Evolutionary conservation across 176 grass and related monocot genomes (phyloP).

Genomic region (Oryza australiensis): DNA sequence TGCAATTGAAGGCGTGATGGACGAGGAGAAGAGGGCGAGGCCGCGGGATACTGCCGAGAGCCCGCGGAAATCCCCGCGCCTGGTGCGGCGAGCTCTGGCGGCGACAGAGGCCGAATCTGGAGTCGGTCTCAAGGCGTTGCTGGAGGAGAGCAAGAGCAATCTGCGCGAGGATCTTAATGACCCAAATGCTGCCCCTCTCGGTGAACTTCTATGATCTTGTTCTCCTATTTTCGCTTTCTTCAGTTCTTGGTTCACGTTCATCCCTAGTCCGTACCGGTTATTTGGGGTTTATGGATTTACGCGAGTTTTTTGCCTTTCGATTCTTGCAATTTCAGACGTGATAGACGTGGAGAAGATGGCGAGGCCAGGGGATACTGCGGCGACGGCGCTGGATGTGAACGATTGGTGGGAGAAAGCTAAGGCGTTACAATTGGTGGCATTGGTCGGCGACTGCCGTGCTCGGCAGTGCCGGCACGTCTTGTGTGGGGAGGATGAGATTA

Average conservation of each 20-base stretch:
- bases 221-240: neutral
- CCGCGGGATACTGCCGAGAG: neutral
- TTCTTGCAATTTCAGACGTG: conserved; percentile 14
- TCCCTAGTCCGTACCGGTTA: neutral
- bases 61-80: conserved; percentile 23
- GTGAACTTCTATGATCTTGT: neutral
- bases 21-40: conserved; percentile 1
- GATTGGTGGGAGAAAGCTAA: neutral
- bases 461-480: conserved; percentile 45
- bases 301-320: neutral
- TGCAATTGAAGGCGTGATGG: conserved; percentile 40
- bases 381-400: neutral
- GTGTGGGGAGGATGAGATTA: conserved; percentile 12
- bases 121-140: neutral
- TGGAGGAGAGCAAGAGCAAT: neutral
- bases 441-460: conserved; percentile 22
- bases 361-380: neutral
- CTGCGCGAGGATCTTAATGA: no score
- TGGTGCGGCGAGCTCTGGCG: neutral
- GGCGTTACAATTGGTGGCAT: neutral
- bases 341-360: conserved; percentile 30
- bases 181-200: neutral
- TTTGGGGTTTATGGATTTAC: neutral
- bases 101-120: neutral
- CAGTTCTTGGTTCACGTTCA: neutral